Base-by-base conservation (phyloP, 371 early-diverging fungal genomes). In the Mortierella sp. region DNA sequence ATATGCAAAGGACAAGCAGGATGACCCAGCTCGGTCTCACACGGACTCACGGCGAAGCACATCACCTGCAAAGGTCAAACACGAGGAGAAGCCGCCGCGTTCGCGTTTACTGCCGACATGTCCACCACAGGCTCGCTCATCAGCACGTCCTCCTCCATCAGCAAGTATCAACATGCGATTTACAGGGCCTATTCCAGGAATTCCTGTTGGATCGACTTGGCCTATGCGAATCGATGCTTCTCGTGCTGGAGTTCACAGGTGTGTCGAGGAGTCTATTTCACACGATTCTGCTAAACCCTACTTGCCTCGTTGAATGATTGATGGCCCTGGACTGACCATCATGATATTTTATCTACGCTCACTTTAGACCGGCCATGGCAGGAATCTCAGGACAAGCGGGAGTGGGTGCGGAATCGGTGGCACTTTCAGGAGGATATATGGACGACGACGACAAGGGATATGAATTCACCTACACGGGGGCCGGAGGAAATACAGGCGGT, bases 381-480 rank as follows among this genome's bases (percentile, higher is more conserved):
- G 91, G 92, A 4, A 91, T 93, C 46, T 83, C 89, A 11, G 93
- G 93, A 0, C 70, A 86, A 3, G 77, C 89, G 1, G 78, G 73
- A 2, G 83, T 77, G 6, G 92, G 93, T 0, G 89, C 93, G 0
- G 88, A 90, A 0, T 93, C 94, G 0, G 87, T 93, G 56, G 89
- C 90, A 2, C 77, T 95, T 29, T 89, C 91, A 0, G 89, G 88
- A 4, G 93, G 92, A 7, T 90, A 91, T 56, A 88, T 88, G 0
- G 91, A 93, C 73, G 93, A 93, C 71, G 84, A 78, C 7, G 95
- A 94, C 74, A 78, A 89, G 44, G 94, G 94, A 0, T 90, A 90
- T 0, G 88, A 89, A 41, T 93, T 94, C 60, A 80, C 81, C 0
- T 91, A 92, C 75, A 92, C 93, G 3, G 93, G 95, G 0, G 86